Base-by-base conservation (phyloP, 306 rosid genomes). In the Sechiopsis laciniata region DNA sequence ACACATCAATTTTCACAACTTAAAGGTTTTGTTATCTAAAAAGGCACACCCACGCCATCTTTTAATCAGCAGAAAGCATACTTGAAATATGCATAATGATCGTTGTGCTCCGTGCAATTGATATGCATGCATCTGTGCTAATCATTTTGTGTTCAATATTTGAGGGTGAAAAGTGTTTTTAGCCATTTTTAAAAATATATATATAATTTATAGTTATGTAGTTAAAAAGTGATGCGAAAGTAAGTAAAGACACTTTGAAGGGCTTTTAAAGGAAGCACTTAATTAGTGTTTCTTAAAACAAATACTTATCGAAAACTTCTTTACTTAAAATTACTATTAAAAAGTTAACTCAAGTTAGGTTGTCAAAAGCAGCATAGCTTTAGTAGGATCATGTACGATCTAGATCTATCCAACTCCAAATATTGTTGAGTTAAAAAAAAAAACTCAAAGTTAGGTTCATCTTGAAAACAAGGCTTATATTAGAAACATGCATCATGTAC, bases 11-110 rank as follows among this genome's bases (percentile, higher is more conserved):
- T 37, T 37, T 64, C 17, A 64, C 51, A 64, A 37, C 20, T n/a
- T 52, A 16, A n/a, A 64, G 51, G 26, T 7, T 37, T 64, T 35
- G 24, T 64, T 64, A 32, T 62, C 68, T 62, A 29, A n/a, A 64
- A 64, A 64, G 52, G n/a, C 70, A 64, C 70, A 64, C 70, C 70
- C 70, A 64, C 70, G 26, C 70, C 70, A 64, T 37, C 52, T 62
- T 37, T 64, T 24, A 62, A 62, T 62, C 68, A 64, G 70, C 52
- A 64, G 52, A 64, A 64, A n/a, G 8, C 52, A 64, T 9, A 64
- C 26, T 64, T 35, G 70, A 64, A 64, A 37, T 64, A 24, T 64
- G 52, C 21, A 62, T 62, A 3, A 62, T 62, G 68, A 29, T 32
- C 52, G 15, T 37, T 24, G 24, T 64, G 70, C 26, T 64, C 15